Evolutionary conservation across 352 stramenopile species (phyloP), one percentile per base, ranked within the genome.

Genomic region (Achlya hypogyna): DNA sequence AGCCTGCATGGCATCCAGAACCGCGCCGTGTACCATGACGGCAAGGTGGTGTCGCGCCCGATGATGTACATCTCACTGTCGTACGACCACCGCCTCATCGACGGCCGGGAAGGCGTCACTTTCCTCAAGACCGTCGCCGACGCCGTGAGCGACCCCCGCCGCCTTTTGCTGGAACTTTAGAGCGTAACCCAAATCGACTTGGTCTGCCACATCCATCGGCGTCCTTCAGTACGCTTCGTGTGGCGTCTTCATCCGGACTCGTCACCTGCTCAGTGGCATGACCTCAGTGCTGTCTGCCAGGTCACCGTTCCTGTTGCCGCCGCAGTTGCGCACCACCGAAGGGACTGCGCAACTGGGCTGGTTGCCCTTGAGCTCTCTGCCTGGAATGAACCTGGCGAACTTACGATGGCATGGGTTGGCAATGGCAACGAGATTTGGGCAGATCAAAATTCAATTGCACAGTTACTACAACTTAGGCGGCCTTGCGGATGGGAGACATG

Each of bases 51-150:
- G 62, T 85, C 96, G 20, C 78, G 97, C 58, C 97, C 97, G n/a
- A 99, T 99, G 96, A 99, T 99, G 97, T 99, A 98, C 74, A 80
- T 99, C 49, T 98, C 97, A 51, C 84, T 99, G 51, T 99, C 96
- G 45, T 99, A 99, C 81, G 97, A 99, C 83, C 97, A 99, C 86
- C 89, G 97, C 71, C 88, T 99, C 71, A 99, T 99, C 72, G 97
- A 99, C 79, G 97, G 97, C 56, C 94, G 97, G 75, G 97, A 99
- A 82, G 96, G 93, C 65, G 97, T 99, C 60, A 99, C 96, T n/a
- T 98, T 99, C 84, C 86, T 99, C 65, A 98, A 98, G 81, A 97
- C 79, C 68, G 94, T 99, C 68, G 91, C 95, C n/a, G 91, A 98
- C 49, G 96, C 98, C 72, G 96, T 99, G 71, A 87, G 89, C 51